Evolutionary conservation across 2,329 filamentous ascomycete genomes (phyloP).

Genomic region (Leptographium galeiforme): DNA sequence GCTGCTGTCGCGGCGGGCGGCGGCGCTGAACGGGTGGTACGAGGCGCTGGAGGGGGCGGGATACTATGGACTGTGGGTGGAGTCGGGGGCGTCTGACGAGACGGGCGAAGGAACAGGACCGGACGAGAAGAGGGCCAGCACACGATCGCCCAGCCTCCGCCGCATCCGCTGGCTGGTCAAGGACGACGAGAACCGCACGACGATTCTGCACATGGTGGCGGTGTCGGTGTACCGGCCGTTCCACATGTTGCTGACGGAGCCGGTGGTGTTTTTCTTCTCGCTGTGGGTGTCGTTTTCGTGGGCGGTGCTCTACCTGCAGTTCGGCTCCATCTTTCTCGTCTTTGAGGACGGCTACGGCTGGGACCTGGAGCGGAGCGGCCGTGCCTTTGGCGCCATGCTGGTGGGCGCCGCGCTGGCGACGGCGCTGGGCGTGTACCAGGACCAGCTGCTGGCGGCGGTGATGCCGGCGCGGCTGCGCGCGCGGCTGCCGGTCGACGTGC

Average conservation of each 20-base stretch:
- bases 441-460: slow-evolving; percentile 43
- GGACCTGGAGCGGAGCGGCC: slow-evolving; percentile 50
- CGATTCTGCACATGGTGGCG: slow-evolving; percentile 53
- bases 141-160: slow-evolving; percentile 20
- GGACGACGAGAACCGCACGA: slow-evolving; percentile 62
- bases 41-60: slow-evolving; percentile 55
- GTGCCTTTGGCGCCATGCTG: slow-evolving; percentile 61
- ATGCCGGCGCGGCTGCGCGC: slow-evolving; percentile 26
- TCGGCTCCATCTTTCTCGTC: slow-evolving; percentile 67
- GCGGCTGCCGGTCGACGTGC: slow-evolving; percentile 37
- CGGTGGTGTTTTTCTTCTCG: slow-evolving; percentile 74
- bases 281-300: slow-evolving; percentile 84
- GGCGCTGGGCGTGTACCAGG: slow-evolving; percentile 56
- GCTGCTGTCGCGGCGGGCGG: slow-evolving; percentile 62
- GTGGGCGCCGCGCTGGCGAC: slow-evolving; percentile 55
- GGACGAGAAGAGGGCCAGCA: not conserved
- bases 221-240: slow-evolving; percentile 70
- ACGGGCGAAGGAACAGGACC: not conserved
- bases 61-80: slow-evolving; percentile 32
- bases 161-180: slow-evolving; percentile 70
- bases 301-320: slow-evolving; percentile 78
- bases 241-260: slow-evolving; percentile 60
- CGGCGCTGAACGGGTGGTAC: slow-evolving; percentile 65
- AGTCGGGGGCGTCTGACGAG: slow-evolving; percentile 12
- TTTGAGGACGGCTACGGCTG: slow-evolving; percentile 58